Percentiles rank a stretch among this genome's conserved stretches.
phyloP scores from a whole-genome alignment of 2,329 filamentous ascomycete species.

The Cladobotryum protrusum region DNA sequence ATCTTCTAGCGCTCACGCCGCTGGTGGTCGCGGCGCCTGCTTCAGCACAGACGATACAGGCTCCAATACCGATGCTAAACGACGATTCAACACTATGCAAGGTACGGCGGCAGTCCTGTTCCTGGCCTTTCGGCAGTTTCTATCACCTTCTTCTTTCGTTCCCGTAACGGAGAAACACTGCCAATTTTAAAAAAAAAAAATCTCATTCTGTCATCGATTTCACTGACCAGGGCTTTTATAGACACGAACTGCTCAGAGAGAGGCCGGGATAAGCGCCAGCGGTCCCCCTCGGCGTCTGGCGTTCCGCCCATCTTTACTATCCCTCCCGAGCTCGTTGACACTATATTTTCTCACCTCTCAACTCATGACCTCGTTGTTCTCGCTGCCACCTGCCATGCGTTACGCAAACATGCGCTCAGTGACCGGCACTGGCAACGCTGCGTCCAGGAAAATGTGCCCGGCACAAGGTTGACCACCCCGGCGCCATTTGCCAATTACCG shows the following conservation, averaged over 20 bases:
- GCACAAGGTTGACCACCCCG: constrained; percentile 44
- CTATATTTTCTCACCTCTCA: constrained; percentile 62
- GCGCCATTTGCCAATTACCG: constrained; percentile 59
- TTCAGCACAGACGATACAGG: too few species aligned
- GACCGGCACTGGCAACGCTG: constrained; percentile 68
- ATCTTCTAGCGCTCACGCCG: not conserved
- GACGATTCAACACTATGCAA: constrained; percentile 6
- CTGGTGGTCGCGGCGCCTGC: not conserved
- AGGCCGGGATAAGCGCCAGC: too few species aligned
- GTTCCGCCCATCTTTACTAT: constrained; percentile 44
- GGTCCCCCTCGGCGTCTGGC: not conserved
- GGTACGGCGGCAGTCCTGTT: not conserved
- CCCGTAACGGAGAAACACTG: too few species aligned
- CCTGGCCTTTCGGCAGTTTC: too few species aligned
- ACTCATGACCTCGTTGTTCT: constrained; percentile 57
- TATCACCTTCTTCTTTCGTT: too few species aligned
- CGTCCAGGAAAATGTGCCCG: constrained; percentile 62
- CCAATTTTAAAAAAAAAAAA: too few species aligned
- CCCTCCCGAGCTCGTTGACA: constrained; percentile 68
- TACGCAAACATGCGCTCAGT: constrained; percentile 54
- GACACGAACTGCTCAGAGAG: too few species aligned
- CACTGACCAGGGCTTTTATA: too few species aligned
- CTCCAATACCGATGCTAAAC: too few species aligned
- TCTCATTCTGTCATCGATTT: too few species aligned
- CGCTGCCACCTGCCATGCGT: constrained; percentile 53